These are phyloP conservation scores for Ophiocordyceps unilateralis DNA, from an alignment of 2,329 filamentous ascomycete species.

Conservation along the genomic window DNA sequence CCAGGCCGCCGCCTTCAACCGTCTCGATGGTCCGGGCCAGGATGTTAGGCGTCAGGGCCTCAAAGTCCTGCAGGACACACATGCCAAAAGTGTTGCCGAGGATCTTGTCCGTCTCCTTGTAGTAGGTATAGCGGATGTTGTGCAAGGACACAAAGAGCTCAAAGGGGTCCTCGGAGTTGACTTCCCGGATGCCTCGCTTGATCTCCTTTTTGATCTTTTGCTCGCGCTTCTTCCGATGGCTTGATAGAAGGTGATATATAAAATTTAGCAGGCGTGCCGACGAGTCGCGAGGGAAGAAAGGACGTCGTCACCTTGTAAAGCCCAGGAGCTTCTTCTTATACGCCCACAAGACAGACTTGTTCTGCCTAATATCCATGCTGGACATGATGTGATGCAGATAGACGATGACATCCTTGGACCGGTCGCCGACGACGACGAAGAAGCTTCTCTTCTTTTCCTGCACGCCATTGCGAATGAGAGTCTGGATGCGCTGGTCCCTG, in stretches of 20 bases:
- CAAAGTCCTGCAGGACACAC: constrained; percentile 96
- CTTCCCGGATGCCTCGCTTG: constrained; percentile 82
- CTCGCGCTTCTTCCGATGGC: constrained; percentile 95
- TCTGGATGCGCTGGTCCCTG: constrained; percentile 77
- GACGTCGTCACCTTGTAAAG: constrained; percentile 49
- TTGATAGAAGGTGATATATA: constrained; percentile 14
- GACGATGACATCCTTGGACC: constrained; percentile 91
- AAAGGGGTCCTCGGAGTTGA: constrained; percentile 86
- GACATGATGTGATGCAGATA: constrained; percentile 86
- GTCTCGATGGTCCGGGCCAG: constrained; percentile 92
- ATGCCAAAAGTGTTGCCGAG: constrained; percentile 95
- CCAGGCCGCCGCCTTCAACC: constrained; percentile 86
- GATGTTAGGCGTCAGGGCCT: constrained; percentile 93
- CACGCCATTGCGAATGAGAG: constrained; percentile 79
- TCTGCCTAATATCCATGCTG: constrained; percentile 71
- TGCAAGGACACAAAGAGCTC: constrained; percentile 93
- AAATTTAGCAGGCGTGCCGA: not conserved
- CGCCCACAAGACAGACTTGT: constrained; percentile 90
- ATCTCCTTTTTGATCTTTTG: constrained; percentile 97
- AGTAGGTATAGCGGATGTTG: constrained; percentile 97
- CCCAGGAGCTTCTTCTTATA: constrained; percentile 96
- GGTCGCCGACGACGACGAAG: constrained; percentile 86
- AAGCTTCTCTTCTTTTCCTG: constrained; percentile 97
- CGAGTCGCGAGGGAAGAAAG: not conserved
- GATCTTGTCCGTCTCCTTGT: constrained; percentile 99